phyloP scores from a whole-genome alignment of 1,284 basidiomycete species.

The Pterulicium gracile region DNA sequence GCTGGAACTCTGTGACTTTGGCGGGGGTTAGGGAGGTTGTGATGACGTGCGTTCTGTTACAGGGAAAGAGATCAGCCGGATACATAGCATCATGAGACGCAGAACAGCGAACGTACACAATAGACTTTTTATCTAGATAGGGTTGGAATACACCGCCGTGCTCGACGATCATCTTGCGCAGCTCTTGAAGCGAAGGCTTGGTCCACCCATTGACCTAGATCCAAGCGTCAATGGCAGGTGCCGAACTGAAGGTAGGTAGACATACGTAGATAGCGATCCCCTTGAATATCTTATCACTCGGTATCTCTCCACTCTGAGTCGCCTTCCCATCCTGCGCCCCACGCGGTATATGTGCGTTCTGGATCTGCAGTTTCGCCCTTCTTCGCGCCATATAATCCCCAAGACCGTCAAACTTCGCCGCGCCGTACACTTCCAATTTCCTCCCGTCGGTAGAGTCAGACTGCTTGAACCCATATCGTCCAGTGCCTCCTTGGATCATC shows the following conservation, averaged over 20 bases:
- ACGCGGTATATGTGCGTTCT: constrained; percentile 55
- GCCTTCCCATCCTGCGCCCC: no score
- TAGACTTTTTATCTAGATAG: constrained; percentile 70
- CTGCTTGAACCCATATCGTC: no score
- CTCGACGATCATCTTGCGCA: constrained; percentile 71
- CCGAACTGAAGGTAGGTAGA: constrained; percentile 7
- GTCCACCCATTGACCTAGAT: constrained; percentile 85
- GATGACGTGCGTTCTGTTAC: constrained; percentile 75
- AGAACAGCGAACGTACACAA: constrained; percentile 42
- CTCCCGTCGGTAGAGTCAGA: no score
- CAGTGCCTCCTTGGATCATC: no score
- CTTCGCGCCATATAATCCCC: constrained; percentile 87
- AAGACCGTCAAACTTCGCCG: constrained; percentile 73
- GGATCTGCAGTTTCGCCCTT: constrained; percentile 82
- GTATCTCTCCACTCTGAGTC: no score
- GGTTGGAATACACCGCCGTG: constrained; percentile 81
- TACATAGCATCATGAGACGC: constrained; percentile 3
- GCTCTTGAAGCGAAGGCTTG: constrained; percentile 76
- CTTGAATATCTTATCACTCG: constrained; percentile 50
- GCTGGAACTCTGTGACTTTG: constrained; percentile 80
- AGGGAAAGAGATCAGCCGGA: constrained; percentile 4
- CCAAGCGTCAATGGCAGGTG: neutral
- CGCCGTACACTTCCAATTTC: constrained; percentile 55
- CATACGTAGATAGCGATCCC: constrained; percentile 74
- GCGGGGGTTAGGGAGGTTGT: constrained; percentile 84